Base-by-base conservation (phyloP, 2,329 filamentous ascomycete genomes). In the Fragosphaeria purpurea region DNA sequence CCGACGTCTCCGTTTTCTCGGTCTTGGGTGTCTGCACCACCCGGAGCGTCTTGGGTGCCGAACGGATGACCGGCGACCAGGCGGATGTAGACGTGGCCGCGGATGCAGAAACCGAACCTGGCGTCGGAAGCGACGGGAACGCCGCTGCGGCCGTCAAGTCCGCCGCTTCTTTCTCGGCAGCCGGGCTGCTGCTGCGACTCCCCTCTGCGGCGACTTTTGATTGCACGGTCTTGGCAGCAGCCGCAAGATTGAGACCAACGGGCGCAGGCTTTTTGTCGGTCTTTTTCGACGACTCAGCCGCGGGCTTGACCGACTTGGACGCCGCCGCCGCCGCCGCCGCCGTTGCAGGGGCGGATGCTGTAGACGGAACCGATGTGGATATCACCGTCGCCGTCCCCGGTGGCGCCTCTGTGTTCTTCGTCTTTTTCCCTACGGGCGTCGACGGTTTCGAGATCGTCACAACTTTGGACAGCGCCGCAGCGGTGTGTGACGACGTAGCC, bases 21-120 rank as follows among this genome's bases (percentile, higher is more conserved):
- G 72, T 66, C 62, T 80, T 87, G 1, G 82, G 77, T 0, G 80
- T 82, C 22, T 82, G 72, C n/a, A 86, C 72, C 7, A 89, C 73
- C n/a, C 85, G 76, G 38, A 89, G 64, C 1, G 83, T 86, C 61
- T 84, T 83, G 0, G 83, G 77, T 1, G 69, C 75, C 5, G 71
- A 67, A 46, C 76, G 72, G 12, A 71, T 61, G 5, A 72, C 58
- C 0, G 78, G 79, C 12, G 80, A 77, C 41, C 75, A 74, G 2
- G 74, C 67, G 6, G 74, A 75, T 4, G 64, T 61, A 0, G 72
- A 68, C 13, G 45, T 35, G 5, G 64, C 61, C 0, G 72, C 68
- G 13, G 76, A 70, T 9, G 69, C 68, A 22, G 22, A 22, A 22
- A 22, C 22, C 22, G 22, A 22, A 22, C 22, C 22, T 22, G 22